phyloP scores from a whole-genome alignment of 2,329 filamentous ascomycete genomes.

The Colletotrichum tropicicola region DNA sequence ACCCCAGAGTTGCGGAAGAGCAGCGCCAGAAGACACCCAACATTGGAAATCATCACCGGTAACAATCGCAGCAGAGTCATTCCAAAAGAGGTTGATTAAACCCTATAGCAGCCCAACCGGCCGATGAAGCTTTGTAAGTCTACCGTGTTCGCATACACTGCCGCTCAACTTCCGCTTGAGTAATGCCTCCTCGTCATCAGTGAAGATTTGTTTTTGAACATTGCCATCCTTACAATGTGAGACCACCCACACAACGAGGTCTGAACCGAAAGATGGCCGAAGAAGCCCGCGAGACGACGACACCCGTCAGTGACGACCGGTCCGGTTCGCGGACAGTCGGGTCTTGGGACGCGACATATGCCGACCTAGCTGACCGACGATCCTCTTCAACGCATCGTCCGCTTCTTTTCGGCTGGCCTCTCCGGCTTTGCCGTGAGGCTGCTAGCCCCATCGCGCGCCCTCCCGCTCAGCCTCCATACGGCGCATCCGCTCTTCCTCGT shows the following conservation, averaged over 20 bases:
- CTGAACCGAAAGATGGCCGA: background rate
- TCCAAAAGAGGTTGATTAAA: slow-evolving; percentile 4
- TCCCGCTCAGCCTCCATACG: slow-evolving; percentile 69
- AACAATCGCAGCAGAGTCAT: background rate
- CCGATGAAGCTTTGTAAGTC: slow-evolving; percentile 12
- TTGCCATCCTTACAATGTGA: background rate
- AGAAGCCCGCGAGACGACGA: background rate
- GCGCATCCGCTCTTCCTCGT: slow-evolving; percentile 62
- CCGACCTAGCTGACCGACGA: background rate
- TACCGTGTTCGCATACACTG: background rate
- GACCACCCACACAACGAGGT: too few species aligned
- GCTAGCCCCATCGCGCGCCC: slow-evolving; percentile 56
- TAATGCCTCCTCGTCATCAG: background rate
- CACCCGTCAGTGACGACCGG: background rate
- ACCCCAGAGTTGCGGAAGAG: too few species aligned
- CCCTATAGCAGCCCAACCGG: slow-evolving; percentile 4
- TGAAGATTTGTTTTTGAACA: background rate
- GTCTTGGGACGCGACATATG: background rate
- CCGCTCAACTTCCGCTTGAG: background rate
- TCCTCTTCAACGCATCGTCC: background rate
- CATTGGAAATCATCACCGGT: background rate
- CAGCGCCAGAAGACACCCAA: background rate
- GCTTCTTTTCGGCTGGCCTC: background rate
- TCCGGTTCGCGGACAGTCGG: background rate
- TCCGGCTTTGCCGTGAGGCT: background rate